Conservation (phyloP, 768 basidiomycete genomes). For the Rhodotorula paludigena region DNA sequence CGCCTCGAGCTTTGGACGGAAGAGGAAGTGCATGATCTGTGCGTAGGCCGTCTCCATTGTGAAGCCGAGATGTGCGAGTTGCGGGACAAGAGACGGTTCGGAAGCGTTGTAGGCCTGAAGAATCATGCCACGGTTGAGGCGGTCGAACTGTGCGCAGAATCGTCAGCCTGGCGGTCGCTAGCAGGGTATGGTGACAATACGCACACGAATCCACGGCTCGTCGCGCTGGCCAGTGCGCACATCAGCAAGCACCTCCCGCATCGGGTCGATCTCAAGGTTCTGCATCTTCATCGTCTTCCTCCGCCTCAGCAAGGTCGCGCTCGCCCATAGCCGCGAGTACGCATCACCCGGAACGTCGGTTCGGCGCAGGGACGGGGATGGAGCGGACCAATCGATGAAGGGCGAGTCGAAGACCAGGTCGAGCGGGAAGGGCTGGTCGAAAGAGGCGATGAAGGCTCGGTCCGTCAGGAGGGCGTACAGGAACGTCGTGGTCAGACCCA, state of each 20-base stretch:
- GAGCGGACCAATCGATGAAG: slow-evolving; percentile 20
- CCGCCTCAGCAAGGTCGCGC: neutral
- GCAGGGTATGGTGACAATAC: too few relatives aligned
- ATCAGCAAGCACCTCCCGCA: neutral
- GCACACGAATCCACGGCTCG: slow-evolving; percentile 13
- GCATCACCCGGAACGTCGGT: neutral
- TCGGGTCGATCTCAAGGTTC: neutral
- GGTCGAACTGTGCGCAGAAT: neutral
- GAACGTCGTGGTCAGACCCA: slow-evolving; percentile 17
- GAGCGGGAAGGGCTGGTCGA: slow-evolving; percentile 18
- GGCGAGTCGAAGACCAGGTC: slow-evolving; percentile 28
- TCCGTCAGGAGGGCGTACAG: slow-evolving; percentile 16
- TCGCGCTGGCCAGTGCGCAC: neutral
- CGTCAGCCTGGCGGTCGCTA: too few relatives aligned
- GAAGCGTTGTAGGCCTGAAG: neutral
- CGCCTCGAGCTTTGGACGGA: slow-evolving; percentile 21
- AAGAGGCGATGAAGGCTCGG: slow-evolving; percentile 21
- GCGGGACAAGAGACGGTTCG: neutral
- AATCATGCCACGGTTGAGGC: neutral
- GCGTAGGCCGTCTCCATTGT: slow-evolving; percentile 11
- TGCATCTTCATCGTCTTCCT: neutral
- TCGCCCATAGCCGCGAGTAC: neutral
- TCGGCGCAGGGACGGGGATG: neutral
- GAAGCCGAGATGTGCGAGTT: neutral
- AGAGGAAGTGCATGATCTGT: slow-evolving; percentile 22